Conservation (phyloP, 345 rosid genomes). For the Eucalyptus melliodora region DNA sequence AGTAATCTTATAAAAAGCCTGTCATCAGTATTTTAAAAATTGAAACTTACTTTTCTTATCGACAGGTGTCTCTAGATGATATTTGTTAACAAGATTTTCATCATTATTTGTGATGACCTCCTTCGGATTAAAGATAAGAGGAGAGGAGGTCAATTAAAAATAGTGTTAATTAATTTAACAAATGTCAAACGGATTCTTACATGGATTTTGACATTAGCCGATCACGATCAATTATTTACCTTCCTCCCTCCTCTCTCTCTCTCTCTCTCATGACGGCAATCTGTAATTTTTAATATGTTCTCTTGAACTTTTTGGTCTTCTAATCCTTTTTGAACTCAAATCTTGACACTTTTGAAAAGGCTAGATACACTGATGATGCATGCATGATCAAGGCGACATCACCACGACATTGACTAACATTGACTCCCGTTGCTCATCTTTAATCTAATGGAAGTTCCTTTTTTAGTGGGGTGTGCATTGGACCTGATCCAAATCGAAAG, state of each 20-base stretch:
- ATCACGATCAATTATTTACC: not conserved
- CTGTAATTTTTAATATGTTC: not conserved
- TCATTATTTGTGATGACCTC: not conserved
- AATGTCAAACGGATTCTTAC: not conserved
- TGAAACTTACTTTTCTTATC: not conserved
- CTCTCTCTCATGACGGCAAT: not conserved
- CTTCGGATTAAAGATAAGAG: no score
- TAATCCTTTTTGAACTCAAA: not conserved
- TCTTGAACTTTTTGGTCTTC: not conserved
- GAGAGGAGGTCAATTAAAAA: no score
- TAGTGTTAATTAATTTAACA: no score
- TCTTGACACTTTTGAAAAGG: not conserved
- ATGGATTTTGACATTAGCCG: not conserved
- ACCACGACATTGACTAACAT: not conserved
- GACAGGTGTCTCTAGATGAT: not conserved
- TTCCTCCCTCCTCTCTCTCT: not conserved
- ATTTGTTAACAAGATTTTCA: not conserved
- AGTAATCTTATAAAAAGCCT: not conserved
- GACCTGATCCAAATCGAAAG: no score
- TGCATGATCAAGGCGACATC: not conserved
- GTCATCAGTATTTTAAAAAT: not conserved
- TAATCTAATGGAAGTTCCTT: not conserved
- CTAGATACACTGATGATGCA: not conserved
- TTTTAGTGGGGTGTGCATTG: not conserved
- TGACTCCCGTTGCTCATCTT: not conserved